Evolutionary conservation across 1,284 basidiomycete species (phyloP).

Genomic region (Fomitiporia mediterranea): DNA sequence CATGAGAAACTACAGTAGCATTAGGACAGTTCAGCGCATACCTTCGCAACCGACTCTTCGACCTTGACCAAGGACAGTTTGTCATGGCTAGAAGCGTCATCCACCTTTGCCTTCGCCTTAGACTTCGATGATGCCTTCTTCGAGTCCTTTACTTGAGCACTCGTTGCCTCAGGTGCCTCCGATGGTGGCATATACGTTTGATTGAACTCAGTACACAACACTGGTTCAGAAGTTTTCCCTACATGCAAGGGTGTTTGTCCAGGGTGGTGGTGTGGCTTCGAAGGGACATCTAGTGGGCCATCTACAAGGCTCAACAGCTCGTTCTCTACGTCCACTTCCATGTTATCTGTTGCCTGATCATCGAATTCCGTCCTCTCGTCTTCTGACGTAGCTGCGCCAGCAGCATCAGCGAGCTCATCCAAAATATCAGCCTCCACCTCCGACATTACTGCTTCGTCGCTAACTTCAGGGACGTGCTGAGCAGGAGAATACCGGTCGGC

Average conservation of each 20-base stretch:
- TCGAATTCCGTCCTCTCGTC: constrained; percentile 16
- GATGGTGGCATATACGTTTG: constrained; percentile 19
- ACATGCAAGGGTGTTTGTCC: background rate
- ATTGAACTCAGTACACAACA: background rate
- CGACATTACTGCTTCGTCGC: background rate
- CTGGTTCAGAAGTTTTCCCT: background rate
- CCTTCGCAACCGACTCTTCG: constrained; percentile 9
- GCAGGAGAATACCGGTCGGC: background rate
- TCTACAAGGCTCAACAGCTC: constrained; percentile 65
- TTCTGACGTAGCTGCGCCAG: constrained; percentile 20
- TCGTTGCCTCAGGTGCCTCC: background rate
- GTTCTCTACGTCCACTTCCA: constrained; percentile 64
- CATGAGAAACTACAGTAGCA: too few species aligned
- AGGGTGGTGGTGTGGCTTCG: background rate
- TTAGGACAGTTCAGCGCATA: background rate
- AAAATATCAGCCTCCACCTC: constrained; percentile 28
- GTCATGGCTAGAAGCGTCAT: constrained; percentile 20
- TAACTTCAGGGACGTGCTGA: background rate
- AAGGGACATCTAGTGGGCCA: constrained; percentile 32
- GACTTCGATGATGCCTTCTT: constrained; percentile 9
- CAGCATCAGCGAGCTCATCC: constrained; percentile 26
- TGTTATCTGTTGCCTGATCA: constrained; percentile 23
- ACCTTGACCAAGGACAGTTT: constrained; percentile 22
- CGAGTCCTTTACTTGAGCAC: background rate
- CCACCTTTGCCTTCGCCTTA: constrained; percentile 8